phyloP scores from a whole-genome alignment of 257 asterid species.

The Thymus mandschuricus region DNA sequence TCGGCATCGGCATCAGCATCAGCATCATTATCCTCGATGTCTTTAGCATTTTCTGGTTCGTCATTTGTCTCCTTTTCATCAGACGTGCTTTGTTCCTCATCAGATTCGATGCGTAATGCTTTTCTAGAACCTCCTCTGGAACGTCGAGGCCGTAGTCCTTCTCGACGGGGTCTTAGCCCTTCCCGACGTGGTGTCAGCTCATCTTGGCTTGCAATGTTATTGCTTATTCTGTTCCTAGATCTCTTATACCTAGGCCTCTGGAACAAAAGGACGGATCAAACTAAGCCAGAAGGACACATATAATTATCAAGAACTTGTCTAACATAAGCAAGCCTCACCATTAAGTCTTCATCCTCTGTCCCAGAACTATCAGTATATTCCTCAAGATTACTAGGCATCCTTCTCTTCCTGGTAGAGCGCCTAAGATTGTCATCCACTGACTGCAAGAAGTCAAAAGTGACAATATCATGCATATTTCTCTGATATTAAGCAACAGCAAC shows the following conservation, averaged over 20 bases:
- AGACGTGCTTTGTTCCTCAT: conserved; percentile 74
- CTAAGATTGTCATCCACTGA: conserved; percentile 73
- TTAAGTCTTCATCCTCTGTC: conserved; percentile 90
- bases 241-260: conserved; percentile 76
- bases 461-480: conserved; percentile 16
- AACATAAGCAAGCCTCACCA: conserved; percentile 56
- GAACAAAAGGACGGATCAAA: conserved; percentile 35
- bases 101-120: conserved; percentile 58
- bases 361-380: conserved; percentile 86
- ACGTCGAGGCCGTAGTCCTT: conserved; percentile 79
- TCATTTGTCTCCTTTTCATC: conserved; percentile 58
- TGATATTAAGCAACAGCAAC: conserved; percentile 23
- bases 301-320: conserved; percentile 26
- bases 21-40: conserved; percentile 60
- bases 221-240: conserved; percentile 60
- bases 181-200: conserved; percentile 78
- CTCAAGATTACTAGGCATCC: conserved; percentile 67
- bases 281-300: conserved; percentile 22
- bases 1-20: conserved; percentile 57
- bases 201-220: conserved; percentile 71
- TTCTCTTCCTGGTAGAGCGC: conserved; percentile 94
- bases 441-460: conserved; percentile 55
- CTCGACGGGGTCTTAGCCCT: conserved; percentile 91
- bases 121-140: conserved; percentile 61
- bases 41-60: conserved; percentile 68